A percentile compares a stretch with the other conserved stretches of the same genome.
Conservation (phyloP, 768 basidiomycete genomes). For the Holtermanniella nyarrowii region DNA sequence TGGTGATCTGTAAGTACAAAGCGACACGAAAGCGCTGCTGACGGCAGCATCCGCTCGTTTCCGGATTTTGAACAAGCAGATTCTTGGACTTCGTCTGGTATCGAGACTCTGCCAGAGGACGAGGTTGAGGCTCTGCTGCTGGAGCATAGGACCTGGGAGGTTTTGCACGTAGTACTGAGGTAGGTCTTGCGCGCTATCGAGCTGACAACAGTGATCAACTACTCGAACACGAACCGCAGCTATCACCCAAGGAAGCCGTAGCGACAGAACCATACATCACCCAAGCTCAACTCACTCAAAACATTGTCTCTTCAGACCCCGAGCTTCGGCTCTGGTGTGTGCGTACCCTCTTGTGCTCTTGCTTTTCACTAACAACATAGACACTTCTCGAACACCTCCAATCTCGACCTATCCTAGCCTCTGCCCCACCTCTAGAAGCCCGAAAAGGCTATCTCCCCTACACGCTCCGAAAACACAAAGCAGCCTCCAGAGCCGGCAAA, state of each 20-base stretch:
- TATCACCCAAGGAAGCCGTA: not conserved
- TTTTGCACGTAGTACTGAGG: constrained; percentile 25
- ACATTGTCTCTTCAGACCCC: constrained; percentile 23
- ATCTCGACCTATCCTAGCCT: constrained; percentile 19
- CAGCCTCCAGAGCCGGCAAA: not conserved
- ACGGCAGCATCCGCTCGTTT: not conserved
- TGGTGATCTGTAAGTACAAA: not conserved
- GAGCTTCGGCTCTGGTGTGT: constrained; percentile 29
- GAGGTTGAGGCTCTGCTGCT: constrained; percentile 20
- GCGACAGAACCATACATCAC: constrained; percentile 24
- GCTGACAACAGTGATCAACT: not conserved
- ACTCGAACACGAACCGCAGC: not conserved
- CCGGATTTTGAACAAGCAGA: not conserved
- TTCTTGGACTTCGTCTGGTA: constrained; percentile 11
- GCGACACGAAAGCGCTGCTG: not conserved
- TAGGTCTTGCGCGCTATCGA: constrained; percentile 7
- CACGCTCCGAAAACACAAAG: constrained; percentile 22
- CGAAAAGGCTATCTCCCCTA: constrained; percentile 34
- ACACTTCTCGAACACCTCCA: constrained; percentile 32
- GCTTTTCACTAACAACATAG: constrained; percentile 4
- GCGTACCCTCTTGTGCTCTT: constrained; percentile 1
- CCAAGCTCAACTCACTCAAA: constrained; percentile 28
- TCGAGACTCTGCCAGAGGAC: constrained; percentile 20
- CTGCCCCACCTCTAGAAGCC: constrained; percentile 28
- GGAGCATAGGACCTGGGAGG: constrained; percentile 36